Conservation (phyloP, 768 basidiomycete genomes). For the Rhodotorula taiwanensis region DNA sequence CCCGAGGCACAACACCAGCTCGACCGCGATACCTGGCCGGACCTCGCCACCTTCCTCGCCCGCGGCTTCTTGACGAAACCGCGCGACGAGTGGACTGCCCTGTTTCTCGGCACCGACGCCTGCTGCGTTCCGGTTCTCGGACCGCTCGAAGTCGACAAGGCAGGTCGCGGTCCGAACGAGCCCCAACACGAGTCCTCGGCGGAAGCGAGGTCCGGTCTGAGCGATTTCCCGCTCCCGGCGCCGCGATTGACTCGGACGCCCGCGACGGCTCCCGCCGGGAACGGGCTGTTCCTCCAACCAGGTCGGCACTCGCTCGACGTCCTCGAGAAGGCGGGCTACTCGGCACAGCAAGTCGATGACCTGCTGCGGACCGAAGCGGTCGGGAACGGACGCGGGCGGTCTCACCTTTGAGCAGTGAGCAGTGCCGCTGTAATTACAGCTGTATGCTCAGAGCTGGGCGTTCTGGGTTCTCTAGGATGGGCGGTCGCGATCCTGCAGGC, state of each 20-base stretch:
- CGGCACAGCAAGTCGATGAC: background rate
- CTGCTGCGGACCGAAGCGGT: constrained; percentile 1
- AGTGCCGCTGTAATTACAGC: no score
- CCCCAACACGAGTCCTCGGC: background rate
- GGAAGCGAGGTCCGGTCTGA: background rate
- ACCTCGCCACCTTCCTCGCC: constrained; percentile 50
- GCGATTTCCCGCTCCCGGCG: constrained; percentile 1
- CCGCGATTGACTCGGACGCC: constrained; percentile 10
- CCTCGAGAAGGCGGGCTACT: constrained; percentile 14
- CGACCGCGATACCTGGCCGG: constrained; percentile 35
- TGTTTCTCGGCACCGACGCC: constrained; percentile 57
- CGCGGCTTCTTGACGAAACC: constrained; percentile 58
- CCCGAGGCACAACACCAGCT: constrained; percentile 14
- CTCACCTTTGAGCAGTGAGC: no score
- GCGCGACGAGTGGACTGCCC: constrained; percentile 61
- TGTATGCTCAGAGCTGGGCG: no score
- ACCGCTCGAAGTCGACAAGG: constrained; percentile 31
- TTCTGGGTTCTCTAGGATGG: no score
- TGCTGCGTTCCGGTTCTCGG: constrained; percentile 39
- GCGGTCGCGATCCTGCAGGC: no score
- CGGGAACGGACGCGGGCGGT: no score
- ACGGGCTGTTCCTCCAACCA: constrained; percentile 4
- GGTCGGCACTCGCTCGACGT: constrained; percentile 17
- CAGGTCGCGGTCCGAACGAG: constrained; percentile 8
- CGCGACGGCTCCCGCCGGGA: background rate